phyloP scores from a whole-genome alignment of 1,284 basidiomycete genomes.

The Pyrrhoderma noxium region DNA sequence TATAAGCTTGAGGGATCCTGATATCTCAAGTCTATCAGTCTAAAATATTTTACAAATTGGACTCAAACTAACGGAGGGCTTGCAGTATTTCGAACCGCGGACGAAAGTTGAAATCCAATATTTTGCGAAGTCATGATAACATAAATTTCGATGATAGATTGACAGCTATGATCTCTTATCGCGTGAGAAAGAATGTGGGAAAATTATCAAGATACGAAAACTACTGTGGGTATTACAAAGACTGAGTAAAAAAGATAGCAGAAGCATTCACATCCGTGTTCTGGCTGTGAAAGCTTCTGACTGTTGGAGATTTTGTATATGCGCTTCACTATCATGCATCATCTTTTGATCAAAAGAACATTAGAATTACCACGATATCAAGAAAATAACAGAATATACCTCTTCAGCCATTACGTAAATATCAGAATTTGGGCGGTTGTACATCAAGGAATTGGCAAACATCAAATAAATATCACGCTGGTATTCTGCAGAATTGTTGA shows the following conservation, averaged over 20 bases:
- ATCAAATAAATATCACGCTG: slow-evolving; percentile 86
- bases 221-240: too few species aligned
- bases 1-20: slow-evolving; percentile 59
- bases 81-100: slow-evolving; percentile 33
- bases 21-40: background rate
- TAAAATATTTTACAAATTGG: background rate
- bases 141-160: too few species aligned
- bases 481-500: slow-evolving; percentile 76
- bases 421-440: slow-evolving; percentile 78
- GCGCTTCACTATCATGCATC: slow-evolving; percentile 76
- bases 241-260: background rate
- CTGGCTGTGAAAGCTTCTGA: slow-evolving; percentile 60
- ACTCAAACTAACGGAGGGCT: slow-evolving; percentile 12
- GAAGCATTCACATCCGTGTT: slow-evolving; percentile 29
- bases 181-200: too few species aligned
- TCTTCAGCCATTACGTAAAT: slow-evolving; percentile 87
- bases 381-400: slow-evolving; percentile 36
- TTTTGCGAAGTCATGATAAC: slow-evolving; percentile 3
- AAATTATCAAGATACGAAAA: too few species aligned
- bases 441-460: slow-evolving; percentile 96
- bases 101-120: slow-evolving; percentile 32
- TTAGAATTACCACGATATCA: slow-evolving; percentile 9
- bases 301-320: slow-evolving; percentile 70
- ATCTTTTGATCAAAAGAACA: slow-evolving; percentile 46
- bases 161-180: too few species aligned